Evolutionary conservation across 768 basidiomycete species (phyloP), one percentile per base, ranked within the genome.

Genomic region (Suillus discolor): DNA sequence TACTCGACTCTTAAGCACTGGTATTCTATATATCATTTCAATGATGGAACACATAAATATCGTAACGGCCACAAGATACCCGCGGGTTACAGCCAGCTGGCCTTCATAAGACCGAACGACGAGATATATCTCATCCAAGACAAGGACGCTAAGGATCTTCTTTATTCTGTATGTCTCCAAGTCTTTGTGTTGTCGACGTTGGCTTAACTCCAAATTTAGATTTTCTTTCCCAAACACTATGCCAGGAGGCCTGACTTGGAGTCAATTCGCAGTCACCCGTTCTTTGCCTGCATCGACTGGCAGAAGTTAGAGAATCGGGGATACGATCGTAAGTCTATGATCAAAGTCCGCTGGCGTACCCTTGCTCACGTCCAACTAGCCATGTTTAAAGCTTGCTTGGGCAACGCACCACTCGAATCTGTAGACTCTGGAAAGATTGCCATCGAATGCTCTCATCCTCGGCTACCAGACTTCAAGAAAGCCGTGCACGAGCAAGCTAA

Each of bases 191-290:
- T n/a, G 2, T 28, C 16, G 12, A 41, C 36, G n/a, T 39, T 34
- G 44, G 2, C 25, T 28, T 62, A 18, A 44, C 0, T 9, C 9
- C n/a, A 23, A 9, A 7, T 44, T 44, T 11, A 67, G 61, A 57
- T 67, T 28, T 45, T 69, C 8, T 31, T 51, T 2, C 51, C 62
- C 4, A 34, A 31, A 42, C 41, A 67, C 44, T 66, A 66, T 1
- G 25, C 28, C 13, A 61, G 47, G 62, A 60, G 66, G n/a, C 68
- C 68, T 7, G 66, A 55, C 1, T 68, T 49, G 61, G 60, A 54
- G 13, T 62, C 60, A n/a, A 55, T 67, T 15, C 63, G 66, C 20
- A 23, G 36, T 13, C 68, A 69, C 36, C 66, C 62, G 3, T 69
- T 64, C 25, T 69, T 69, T 9, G 47, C 23, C 4, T 41, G 53